A percentile compares a stretch with the other conserved stretches of the same genome.
phyloP scores from a whole-genome alignment of 2,329 filamentous ascomycete genomes.

The Fusarium liriodendri region DNA sequence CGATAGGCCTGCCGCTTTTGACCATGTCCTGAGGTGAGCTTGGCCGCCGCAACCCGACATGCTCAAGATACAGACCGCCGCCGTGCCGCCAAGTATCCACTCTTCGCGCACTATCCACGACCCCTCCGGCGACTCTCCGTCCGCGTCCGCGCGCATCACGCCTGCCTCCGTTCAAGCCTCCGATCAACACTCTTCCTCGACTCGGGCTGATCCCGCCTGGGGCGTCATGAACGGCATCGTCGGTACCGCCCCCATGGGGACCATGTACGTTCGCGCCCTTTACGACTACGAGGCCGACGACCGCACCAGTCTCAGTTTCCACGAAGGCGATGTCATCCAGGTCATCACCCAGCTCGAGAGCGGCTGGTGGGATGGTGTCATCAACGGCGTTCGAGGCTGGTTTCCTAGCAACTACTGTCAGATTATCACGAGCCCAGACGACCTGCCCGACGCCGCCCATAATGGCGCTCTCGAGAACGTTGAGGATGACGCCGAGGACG shows the following conservation, averaged over 20 bases:
- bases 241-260: slow-evolving; percentile 69
- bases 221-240: slow-evolving; percentile 70
- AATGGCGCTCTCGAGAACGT: slow-evolving; percentile 65
- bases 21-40: slow-evolving; percentile 51
- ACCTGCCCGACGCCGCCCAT: slow-evolving; percentile 72
- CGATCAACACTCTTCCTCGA: slow-evolving; percentile 37
- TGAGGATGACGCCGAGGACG: slow-evolving; percentile 73
- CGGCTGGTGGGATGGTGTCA: slow-evolving; percentile 99
- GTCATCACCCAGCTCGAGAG: slow-evolving; percentile 98
- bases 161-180: slow-evolving; percentile 41
- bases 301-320: slow-evolving; percentile 95
- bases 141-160: slow-evolving; percentile 44
- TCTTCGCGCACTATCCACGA: slow-evolving; percentile 46
- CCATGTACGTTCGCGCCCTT: slow-evolving; percentile 92
- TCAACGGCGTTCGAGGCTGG: slow-evolving; percentile 96
- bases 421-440: slow-evolving; percentile 81
- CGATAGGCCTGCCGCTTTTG: slow-evolving; percentile 45
- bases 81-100: slow-evolving; percentile 47
- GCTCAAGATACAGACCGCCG: slow-evolving; percentile 47
- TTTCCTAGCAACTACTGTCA: slow-evolving; percentile 99
- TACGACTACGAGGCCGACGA: slow-evolving; percentile 99
- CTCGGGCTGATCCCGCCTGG: slow-evolving; percentile 44
- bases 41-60: slow-evolving; percentile 44
- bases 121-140: slow-evolving; percentile 45
- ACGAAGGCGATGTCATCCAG: slow-evolving; percentile 96